Evolutionary conservation across 805 yeast genomes (phyloP).

Genomic region (Saturnispora galanensis): DNA sequence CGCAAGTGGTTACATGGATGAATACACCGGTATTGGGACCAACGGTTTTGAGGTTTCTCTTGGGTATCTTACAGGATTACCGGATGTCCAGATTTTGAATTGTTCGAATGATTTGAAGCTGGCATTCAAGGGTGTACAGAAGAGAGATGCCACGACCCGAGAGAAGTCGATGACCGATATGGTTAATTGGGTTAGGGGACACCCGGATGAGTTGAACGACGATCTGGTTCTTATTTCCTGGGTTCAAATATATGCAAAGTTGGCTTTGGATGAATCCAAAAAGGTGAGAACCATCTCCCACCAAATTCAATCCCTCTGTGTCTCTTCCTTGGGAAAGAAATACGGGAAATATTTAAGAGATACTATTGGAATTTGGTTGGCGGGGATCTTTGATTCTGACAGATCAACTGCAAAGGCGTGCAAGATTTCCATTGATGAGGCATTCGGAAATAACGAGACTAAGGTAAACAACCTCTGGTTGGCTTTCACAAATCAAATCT

Average conservation of each 20-base stretch:
- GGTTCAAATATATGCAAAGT: conserved; percentile 76
- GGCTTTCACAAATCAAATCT: conserved; percentile 44
- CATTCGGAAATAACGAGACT: conserved; percentile 48
- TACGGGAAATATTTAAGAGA: conserved; percentile 60
- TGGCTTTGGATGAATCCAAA: conserved; percentile 63
- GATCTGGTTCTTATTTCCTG: conserved; percentile 51
- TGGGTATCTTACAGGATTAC: conserved; percentile 68
- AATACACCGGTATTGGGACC: conserved; percentile 23
- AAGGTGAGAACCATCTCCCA: conserved; percentile 55
- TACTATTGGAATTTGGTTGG: conserved; percentile 62
- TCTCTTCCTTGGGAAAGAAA: conserved; percentile 41
- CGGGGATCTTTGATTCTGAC: conserved; percentile 67
- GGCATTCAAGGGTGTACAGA: conserved; percentile 65
- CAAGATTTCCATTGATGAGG: conserved; percentile 32
- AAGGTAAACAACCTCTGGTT: conserved; percentile 52
- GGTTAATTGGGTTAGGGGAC: conserved; percentile 24
- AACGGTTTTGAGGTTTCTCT: conserved; percentile 48
- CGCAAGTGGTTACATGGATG: not conserved
- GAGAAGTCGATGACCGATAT: conserved; percentile 67
- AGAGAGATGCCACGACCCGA: conserved; percentile 75
- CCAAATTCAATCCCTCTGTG: conserved; percentile 49
- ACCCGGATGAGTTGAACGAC: conserved; percentile 30
- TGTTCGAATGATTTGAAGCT: conserved; percentile 42
- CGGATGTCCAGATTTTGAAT: conserved; percentile 48
- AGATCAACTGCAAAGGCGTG: conserved; percentile 46